These are phyloP conservation scores for Fusarium redolens DNA, from an alignment of 2,329 filamentous ascomycete species.

Conservation along the genomic window DNA sequence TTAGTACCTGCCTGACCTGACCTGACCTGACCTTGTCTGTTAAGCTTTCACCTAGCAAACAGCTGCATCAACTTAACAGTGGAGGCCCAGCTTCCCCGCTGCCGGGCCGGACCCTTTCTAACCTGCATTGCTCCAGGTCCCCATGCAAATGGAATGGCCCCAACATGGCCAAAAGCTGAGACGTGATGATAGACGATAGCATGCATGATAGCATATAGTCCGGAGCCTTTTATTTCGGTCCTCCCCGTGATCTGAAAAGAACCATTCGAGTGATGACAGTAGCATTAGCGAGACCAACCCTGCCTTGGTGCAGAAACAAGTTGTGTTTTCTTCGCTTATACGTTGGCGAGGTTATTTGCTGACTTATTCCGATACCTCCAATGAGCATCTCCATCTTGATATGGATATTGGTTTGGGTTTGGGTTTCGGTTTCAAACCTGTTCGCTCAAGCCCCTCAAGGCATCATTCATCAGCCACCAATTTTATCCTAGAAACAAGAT, in stretches of 20 bases:
- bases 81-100: constrained; percentile 39
- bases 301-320: not conserved
- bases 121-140: constrained; percentile 22
- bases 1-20: constrained; percentile 11
- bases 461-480: constrained; percentile 11
- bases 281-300: not conserved
- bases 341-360: constrained; percentile 3
- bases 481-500: not conserved
- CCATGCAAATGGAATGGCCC: constrained; percentile 18
- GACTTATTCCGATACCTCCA: constrained; percentile 8
- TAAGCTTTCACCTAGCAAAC: constrained; percentile 16
- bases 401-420: constrained; percentile 13
- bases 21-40: constrained; percentile 19
- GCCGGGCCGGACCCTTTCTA: constrained; percentile 25
- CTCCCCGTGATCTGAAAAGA: not conserved
- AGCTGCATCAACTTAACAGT: constrained; percentile 33
- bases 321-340: not conserved
- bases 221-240: not conserved
- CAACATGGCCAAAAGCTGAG: constrained; percentile 17
- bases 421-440: constrained; percentile 23
- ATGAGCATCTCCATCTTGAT: constrained; percentile 2
- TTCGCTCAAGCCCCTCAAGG: constrained; percentile 2
- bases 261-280: not conserved
- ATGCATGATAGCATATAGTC: not conserved
- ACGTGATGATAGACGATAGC: constrained; percentile 22